Base-by-base conservation (phyloP, 78 protist species). In the Bodo saltans region DNA sequence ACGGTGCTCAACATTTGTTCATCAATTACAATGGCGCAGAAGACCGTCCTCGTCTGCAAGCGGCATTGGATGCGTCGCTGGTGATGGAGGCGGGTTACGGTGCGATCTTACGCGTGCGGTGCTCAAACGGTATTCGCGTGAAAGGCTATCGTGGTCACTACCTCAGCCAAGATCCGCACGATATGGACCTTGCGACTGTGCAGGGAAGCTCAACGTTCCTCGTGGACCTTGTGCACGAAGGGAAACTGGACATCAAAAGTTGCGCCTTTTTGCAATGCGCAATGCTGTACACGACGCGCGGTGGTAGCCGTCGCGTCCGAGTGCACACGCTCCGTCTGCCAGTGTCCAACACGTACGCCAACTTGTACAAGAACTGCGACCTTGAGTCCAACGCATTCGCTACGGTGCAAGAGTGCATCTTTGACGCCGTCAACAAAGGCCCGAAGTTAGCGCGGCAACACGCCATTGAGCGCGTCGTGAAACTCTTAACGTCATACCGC, bases 291-390 rank as follows among this genome's bases (percentile, higher is more conserved):
- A 89, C 92, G 30, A 85, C 73, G 23, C 0, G 53, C 33, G 2
- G 39, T 42, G 93, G 93, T 30, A 60, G 78, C 74, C 88, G 93
- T 21, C 93, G 90, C 74, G 68, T 90, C 53, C 89, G 93, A 30
- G 84, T 79, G 33, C 84, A 79, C 74, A 79, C 70, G 3, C 70
- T 79, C 39, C 33, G 39, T 3, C 53, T 53, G 29, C 70, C 67
- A 12, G 72, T 79, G 28, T 12, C 83, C n/a, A 12, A 68, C 8
- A 33, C 81, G 40, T 4, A 12, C 69, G 4, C 81, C 35, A 21
- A 3, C 35, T 3, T 76, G 41, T 76, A 42, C 69, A 8, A 38
- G 67, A 3, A 3, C 69, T 32, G 69, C 27, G 81, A 76, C 42
- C 26, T 76, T 47, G 81, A 76, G 41, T 4, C 81, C 69, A 4